Conservation (phyloP, 2,329 filamentous ascomycete species). For the Verticillium tricorpus region DNA sequence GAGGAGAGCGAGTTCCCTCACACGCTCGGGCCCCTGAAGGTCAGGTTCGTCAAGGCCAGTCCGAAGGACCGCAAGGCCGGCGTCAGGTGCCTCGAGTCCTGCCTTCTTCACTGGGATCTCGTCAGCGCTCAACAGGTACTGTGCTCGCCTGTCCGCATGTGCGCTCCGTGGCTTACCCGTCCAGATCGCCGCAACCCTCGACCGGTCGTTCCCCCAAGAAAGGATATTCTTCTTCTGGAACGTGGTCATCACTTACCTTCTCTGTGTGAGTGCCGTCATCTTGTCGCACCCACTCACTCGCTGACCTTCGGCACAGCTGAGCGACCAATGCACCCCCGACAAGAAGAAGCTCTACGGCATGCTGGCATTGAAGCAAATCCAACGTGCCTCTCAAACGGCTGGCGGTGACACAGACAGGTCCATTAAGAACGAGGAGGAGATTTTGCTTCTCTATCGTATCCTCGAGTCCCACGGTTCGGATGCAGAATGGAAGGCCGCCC, state of each 20-base stretch:
- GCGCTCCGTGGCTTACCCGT: not conserved
- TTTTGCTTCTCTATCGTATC: slow-evolving; percentile 44
- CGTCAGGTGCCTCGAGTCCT: slow-evolving; percentile 45
- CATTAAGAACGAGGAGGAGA: slow-evolving; percentile 44
- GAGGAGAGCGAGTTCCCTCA: slow-evolving; percentile 36
- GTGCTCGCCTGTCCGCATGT: not conserved
- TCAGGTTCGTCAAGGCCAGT: slow-evolving; percentile 47
- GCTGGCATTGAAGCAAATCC: slow-evolving; percentile 46
- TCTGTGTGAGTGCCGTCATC: slow-evolving; percentile 34
- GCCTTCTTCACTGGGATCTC: slow-evolving; percentile 51
- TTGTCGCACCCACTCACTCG: too few relatives aligned
- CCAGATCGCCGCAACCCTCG: slow-evolving; percentile 50
- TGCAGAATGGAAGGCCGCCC: slow-evolving; percentile 34
- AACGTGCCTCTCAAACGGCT: slow-evolving; percentile 30
- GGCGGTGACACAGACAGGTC: slow-evolving; percentile 18
- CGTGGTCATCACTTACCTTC: slow-evolving; percentile 47
- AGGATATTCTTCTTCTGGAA: slow-evolving; percentile 49
- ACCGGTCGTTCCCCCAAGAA: slow-evolving; percentile 45
- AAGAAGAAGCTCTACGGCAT: slow-evolving; percentile 49
- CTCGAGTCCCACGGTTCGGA: slow-evolving; percentile 36
- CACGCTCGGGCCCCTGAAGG: slow-evolving; percentile 45
- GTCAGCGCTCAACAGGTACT: slow-evolving; percentile 51
- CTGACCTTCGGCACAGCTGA: slow-evolving; percentile 28
- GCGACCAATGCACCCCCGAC: slow-evolving; percentile 38
- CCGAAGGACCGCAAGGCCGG: slow-evolving; percentile 39